A percentile compares a stretch with the other conserved stretches of the same genome.
These are phyloP conservation scores for Rhododendron ferrugineum DNA, from an alignment of 148 eudicot genomes.

Conservation along the genomic window DNA sequence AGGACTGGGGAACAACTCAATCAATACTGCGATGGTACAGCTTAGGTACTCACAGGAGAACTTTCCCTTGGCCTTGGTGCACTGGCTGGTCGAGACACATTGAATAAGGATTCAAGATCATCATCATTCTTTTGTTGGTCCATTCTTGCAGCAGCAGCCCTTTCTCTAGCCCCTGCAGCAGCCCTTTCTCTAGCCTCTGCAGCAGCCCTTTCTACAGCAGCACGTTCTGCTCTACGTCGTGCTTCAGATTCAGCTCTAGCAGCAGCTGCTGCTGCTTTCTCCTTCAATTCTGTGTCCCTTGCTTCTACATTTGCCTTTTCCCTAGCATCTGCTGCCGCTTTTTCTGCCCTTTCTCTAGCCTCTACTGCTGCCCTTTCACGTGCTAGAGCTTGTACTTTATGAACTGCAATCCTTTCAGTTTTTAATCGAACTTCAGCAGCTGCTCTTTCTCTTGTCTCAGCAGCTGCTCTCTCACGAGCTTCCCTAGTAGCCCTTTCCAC, in stretches of 20 bases:
- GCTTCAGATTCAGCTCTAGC: constrained; percentile 43
- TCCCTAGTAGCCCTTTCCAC: constrained; percentile 94
- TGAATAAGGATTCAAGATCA: constrained; percentile 86
- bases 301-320: constrained; percentile 64
- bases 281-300: constrained; percentile 37
- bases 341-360: constrained; percentile 81
- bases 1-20: background rate
- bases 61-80: constrained; percentile 73
- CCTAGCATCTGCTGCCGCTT: constrained; percentile 71
- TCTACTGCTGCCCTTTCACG: constrained; percentile 90
- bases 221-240: constrained; percentile 46
- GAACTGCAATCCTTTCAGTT: constrained; percentile 74
- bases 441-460: constrained; percentile 20
- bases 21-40: constrained; percentile 2
- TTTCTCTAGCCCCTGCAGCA: constrained; percentile 21
- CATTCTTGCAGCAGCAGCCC: constrained; percentile 51
- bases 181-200: constrained; percentile 60
- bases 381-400: constrained; percentile 82
- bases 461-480: constrained; percentile 73
- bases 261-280: constrained; percentile 22
- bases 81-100: constrained; percentile 70
- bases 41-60: constrained; percentile 53
- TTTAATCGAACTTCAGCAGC: constrained; percentile 32
- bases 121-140: constrained; percentile 73
- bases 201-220: constrained; percentile 49